phyloP scores from a whole-genome alignment of 495 filamentous ascomycete species.

The Chaetomidium leptoderma region DNA sequence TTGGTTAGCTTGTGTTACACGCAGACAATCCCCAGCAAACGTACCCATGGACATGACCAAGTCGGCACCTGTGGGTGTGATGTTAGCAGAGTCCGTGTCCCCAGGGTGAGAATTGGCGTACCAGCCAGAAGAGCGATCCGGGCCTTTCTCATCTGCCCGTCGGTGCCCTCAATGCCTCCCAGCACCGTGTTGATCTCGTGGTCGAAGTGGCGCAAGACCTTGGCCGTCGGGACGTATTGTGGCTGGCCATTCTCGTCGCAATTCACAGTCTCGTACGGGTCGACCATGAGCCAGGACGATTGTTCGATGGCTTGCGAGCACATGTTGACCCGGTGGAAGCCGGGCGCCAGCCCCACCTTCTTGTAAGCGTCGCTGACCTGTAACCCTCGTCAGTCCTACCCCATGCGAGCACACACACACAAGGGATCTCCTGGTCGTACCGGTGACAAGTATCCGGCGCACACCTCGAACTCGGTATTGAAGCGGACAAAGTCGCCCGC shows the following conservation, averaged over 20 bases:
- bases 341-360: conserved; percentile 74
- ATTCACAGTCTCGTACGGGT: conserved; percentile 57
- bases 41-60: conserved; percentile 75
- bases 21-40: neutral
- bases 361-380: conserved; percentile 69
- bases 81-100: neutral
- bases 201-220: conserved; percentile 84
- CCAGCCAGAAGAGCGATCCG: conserved; percentile 58
- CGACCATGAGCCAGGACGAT: conserved; percentile 81
- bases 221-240: conserved; percentile 81
- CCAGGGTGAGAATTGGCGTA: neutral
- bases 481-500: conserved; percentile 72
- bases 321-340: conserved; percentile 48
- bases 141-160: conserved; percentile 51
- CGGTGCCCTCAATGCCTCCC: conserved; percentile 63
- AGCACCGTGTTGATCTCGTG: conserved; percentile 79
- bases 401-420: too few species aligned
- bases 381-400: neutral
- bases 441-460: conserved; percentile 72
- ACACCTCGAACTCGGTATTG: conserved; percentile 78
- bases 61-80: conserved; percentile 66
- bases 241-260: conserved; percentile 59
- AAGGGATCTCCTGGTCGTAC: conserved; percentile 8
- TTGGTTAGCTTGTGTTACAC: conserved; percentile 17
- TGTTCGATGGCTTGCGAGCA: conserved; percentile 76